Percentiles rank a stretch among this genome's conserved stretches.
phyloP scores from a whole-genome alignment of 257 asterid genomes.

The Solanum commersonii region DNA sequence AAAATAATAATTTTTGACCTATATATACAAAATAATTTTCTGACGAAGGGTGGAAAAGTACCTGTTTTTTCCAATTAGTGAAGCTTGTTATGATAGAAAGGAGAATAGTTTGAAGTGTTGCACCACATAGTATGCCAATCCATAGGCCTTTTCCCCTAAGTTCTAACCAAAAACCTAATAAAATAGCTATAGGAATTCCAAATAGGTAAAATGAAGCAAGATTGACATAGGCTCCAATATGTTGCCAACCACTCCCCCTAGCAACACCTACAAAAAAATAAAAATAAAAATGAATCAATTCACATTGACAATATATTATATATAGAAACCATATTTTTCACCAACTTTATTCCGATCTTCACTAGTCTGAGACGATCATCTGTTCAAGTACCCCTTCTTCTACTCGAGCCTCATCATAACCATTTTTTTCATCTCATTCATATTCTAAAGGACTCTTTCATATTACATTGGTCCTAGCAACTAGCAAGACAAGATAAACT shows the following conservation, averaged over 20 bases:
- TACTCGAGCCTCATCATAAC: background rate
- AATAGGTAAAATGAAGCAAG: constrained; percentile 66
- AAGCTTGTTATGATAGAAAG: constrained; percentile 38
- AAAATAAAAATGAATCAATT: background rate
- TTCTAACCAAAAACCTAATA: constrained; percentile 41
- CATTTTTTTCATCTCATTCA: background rate
- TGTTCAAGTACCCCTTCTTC: background rate
- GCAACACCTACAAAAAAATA: constrained; percentile 46
- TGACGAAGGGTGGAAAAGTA: background rate
- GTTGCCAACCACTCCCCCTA: constrained; percentile 91
- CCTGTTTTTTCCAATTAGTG: constrained; percentile 49
- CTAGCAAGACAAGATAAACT: background rate
- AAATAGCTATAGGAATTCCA: constrained; percentile 60
- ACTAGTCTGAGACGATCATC: background rate
- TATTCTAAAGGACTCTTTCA: background rate
- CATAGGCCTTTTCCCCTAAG: constrained; percentile 73
- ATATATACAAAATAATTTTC: background rate
- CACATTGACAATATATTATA: background rate
- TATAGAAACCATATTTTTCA: background rate
- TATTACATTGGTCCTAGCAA: background rate
- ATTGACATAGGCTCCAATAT: constrained; percentile 66
- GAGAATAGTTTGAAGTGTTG: constrained; percentile 34
- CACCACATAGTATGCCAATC: constrained; percentile 60
- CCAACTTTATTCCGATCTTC: background rate
- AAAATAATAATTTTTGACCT: background rate